phyloP scores from a whole-genome alignment of 495 filamentous ascomycete genomes.

The Xylaria curta region DNA sequence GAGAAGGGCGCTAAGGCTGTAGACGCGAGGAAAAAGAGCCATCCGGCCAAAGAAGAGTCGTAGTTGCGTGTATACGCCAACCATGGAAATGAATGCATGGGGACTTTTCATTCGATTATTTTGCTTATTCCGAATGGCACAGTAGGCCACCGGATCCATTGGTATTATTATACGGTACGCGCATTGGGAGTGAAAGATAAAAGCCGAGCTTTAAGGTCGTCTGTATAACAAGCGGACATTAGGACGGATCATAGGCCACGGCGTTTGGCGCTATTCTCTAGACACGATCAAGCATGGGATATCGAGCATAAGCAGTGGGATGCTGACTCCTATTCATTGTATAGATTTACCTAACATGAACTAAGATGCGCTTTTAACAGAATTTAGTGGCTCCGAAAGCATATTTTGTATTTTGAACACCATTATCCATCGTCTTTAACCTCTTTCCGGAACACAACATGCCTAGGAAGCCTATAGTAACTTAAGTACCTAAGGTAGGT shows the following conservation, averaged over 20 bases:
- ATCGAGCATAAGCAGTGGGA: conserved; percentile 32
- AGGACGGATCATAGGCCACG: conserved; percentile 39
- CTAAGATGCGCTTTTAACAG: background rate
- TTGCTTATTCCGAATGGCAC: conserved; percentile 17
- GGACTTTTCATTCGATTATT: conserved; percentile 9
- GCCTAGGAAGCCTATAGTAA: background rate
- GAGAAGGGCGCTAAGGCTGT: conserved; percentile 34
- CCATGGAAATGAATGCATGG: background rate
- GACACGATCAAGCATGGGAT: conserved; percentile 41
- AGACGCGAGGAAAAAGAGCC: conserved; percentile 33
- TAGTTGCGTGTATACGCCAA: conserved; percentile 26
- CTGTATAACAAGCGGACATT: conserved; percentile 40
- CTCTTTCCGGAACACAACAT: background rate
- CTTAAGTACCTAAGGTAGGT: too few relatives aligned
- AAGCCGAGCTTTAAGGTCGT: conserved; percentile 30
- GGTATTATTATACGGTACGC: conserved; percentile 15
- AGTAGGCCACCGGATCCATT: background rate
- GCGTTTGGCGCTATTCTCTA: conserved; percentile 40
- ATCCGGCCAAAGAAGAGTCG: conserved; percentile 35
- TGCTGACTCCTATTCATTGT: conserved; percentile 33
- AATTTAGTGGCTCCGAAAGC: conserved; percentile 17
- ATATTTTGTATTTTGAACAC: background rate
- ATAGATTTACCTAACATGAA: conserved; percentile 30
- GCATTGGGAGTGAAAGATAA: conserved; percentile 16
- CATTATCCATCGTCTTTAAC: background rate